Evolutionary conservation across 495 filamentous ascomycete genomes (phyloP), one percentile per base, ranked within the genome.

Genomic region (Neurospora sp.): DNA sequence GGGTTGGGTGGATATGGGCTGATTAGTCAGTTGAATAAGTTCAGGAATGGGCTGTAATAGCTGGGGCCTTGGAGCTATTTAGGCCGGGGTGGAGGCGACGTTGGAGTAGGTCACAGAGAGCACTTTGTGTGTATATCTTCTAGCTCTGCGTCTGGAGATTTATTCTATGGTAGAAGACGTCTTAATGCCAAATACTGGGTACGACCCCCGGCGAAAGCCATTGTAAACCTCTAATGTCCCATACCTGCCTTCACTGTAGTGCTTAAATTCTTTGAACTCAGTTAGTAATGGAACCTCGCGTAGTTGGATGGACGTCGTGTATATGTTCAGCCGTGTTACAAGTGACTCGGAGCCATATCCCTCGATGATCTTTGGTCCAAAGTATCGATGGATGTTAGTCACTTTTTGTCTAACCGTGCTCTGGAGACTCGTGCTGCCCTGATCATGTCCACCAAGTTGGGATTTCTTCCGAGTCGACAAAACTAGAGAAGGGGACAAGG

Each of bases 1-100:
- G 80, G 83, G 5, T 81, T 84, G 65, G 85, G 86, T n/a, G 89
- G 84, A 1, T 93, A 91, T 78, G 93, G 93, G 1, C 87, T 97
- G 71, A 90, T 97, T 72, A 90, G 89, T 77, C 92, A 93, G 78
- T 78, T 96, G 71, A 91, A 94, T 79, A 90, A 91, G 76, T 82
- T 97, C 75, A 87, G 93, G 71, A 90, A 91, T 68, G 92, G 93
- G 70, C 84, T 94, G 45, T 92, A 89, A 77, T 79, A 53, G 9
- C 17, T 41, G 40, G 42, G 20, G 0, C 9, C 20, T 53, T 53
- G 45, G 20, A 20, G 8, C 41, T n/a, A 8, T 44, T 4, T 20
- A 61, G 22, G 12, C 12, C 1, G 12, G 12, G 27, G 27, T 65
- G 3, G 48, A 27, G 48, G 48, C 22, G 20, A 10, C 4, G 9